A percentile compares a stretch with the other conserved stretches of the same genome.
phyloP scores from a whole-genome alignment of 345 rosid species.

The Gossypium arboreum region DNA sequence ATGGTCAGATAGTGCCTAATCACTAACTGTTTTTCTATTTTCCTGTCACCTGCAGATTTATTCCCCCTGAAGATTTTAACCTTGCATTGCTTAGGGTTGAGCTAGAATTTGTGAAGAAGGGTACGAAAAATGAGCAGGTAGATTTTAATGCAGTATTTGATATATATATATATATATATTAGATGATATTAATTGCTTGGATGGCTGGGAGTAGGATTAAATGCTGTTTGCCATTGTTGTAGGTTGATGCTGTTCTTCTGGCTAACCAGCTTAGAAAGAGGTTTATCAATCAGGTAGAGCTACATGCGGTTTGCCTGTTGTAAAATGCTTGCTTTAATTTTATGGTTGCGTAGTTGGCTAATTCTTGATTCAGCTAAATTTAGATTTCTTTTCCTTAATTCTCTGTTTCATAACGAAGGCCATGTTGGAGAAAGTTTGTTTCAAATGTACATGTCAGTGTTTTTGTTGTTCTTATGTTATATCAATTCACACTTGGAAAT shows the following conservation, averaged over 20 bases:
- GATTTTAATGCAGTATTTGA: conserved; percentile 9
- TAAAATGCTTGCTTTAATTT: background rate
- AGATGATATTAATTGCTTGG: background rate
- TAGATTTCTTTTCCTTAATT: background rate
- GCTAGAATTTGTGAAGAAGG: conserved; percentile 89
- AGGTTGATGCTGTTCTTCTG: conserved; percentile 93
- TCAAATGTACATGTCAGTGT: background rate
- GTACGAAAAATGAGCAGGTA: conserved; percentile 84
- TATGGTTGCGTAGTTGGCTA: background rate
- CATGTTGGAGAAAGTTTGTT: background rate
- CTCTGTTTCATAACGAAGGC: background rate
- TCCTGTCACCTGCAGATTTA: conserved; percentile 45
- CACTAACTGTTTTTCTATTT: background rate
- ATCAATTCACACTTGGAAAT: background rate
- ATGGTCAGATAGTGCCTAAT: background rate
- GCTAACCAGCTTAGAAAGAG: conserved; percentile 75
- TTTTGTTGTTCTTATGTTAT: background rate
- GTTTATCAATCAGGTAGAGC: conserved; percentile 66
- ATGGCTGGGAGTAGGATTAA: conserved; percentile 1
- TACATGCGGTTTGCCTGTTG: background rate
- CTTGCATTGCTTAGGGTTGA: conserved; percentile 77
- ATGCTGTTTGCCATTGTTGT: conserved; percentile 4
- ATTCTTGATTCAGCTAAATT: background rate
- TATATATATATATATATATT: background rate
- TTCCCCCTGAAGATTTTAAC: conserved; percentile 72